Evolutionary conservation across 192 early-diverging fungal genomes (phyloP), one percentile per base, ranked within the genome.

Genomic region (Gaertneriomyces semiglobifer): DNA sequence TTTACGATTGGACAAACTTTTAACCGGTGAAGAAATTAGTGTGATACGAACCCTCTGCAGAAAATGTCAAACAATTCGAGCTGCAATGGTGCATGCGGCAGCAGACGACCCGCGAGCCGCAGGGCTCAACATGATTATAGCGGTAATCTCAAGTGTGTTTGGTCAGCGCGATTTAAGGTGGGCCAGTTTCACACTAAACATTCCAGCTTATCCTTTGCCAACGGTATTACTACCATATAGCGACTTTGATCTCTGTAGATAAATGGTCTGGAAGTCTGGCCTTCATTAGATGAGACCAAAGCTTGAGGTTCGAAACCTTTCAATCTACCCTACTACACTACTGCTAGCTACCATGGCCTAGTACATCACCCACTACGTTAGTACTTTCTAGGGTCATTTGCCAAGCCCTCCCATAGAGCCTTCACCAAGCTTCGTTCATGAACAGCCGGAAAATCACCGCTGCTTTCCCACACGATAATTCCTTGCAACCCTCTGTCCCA

Each of bases 391-490:
- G 55, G 55, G 39, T 57, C 55, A 14, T 39, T 57, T 12, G 55
- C 55, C 55, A 72, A 44, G 7, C 70, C 70, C 25, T 75, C 61
- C 50, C 62, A 69, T 41, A 76, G 40, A 7, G 73, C 77, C 7
- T 62, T 33, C 11, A 70, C 62, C 46, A 83, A 25, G 47, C 76
- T 78, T 10, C 80, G 55, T 33, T 69, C 69, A 44, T 72, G 60
- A 5, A 18, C 40, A 12, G 80, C 65, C 4, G 71, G 67, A 14
- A 60, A 45, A 69, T 83, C 81, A 11, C 77, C 81, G 33, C 66
- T 65, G 44, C 69, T 72, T 66, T 83, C 81, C 81, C 81, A 83
- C 4, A 83, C 79, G 55, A 83, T 81, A 18, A 83, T 71, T 14
- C 81, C 81, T 14, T 54, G 65, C 19, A 83, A 57, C n/a, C 73